These are phyloP conservation scores for Curvularia sp. DNA, from an alignment of 2,329 filamentous ascomycete species.

Conservation along the genomic window DNA sequence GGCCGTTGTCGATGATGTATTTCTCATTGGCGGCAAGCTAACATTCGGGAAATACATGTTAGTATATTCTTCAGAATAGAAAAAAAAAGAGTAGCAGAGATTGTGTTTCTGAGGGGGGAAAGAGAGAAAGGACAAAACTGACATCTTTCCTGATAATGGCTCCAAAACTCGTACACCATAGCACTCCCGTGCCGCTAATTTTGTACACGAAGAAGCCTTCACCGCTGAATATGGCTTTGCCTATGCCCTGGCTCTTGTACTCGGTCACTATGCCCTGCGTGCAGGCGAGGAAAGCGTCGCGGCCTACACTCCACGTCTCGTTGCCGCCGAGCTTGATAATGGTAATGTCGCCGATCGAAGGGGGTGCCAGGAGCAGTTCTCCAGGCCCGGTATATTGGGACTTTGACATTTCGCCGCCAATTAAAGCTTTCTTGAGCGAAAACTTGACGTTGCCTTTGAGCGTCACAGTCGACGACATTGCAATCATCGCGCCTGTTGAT, in stretches of 20 bases:
- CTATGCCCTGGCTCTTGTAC: constrained; percentile 82
- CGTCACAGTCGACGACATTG: constrained; percentile 88
- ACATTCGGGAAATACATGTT: neutral
- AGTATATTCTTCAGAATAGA: neutral
- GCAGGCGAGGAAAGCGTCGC: constrained; percentile 83
- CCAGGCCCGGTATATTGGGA: constrained; percentile 89
- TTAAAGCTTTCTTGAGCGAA: constrained; percentile 87
- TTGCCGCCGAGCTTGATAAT: constrained; percentile 75
- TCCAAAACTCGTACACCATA: constrained; percentile 93
- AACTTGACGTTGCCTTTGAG: constrained; percentile 86
- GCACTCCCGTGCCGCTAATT: constrained; percentile 77
- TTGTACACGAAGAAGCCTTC: constrained; percentile 93
- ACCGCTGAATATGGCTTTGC: constrained; percentile 92
- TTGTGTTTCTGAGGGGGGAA: neutral
- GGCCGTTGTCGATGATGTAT: constrained; percentile 92
- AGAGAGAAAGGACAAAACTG: constrained; percentile 51
- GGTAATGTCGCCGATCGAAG: constrained; percentile 83
- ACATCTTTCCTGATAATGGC: constrained; percentile 95
- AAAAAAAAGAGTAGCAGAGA: too few species aligned
- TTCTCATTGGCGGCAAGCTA: constrained; percentile 65
- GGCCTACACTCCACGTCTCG: constrained; percentile 83
- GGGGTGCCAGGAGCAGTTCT: constrained; percentile 83
- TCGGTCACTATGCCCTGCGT: constrained; percentile 90
- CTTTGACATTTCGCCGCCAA: constrained; percentile 77
- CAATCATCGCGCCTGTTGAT: constrained; percentile 79